Conservation (phyloP, 2,329 filamentous ascomycete species). For the Aspergillus candidus region DNA sequence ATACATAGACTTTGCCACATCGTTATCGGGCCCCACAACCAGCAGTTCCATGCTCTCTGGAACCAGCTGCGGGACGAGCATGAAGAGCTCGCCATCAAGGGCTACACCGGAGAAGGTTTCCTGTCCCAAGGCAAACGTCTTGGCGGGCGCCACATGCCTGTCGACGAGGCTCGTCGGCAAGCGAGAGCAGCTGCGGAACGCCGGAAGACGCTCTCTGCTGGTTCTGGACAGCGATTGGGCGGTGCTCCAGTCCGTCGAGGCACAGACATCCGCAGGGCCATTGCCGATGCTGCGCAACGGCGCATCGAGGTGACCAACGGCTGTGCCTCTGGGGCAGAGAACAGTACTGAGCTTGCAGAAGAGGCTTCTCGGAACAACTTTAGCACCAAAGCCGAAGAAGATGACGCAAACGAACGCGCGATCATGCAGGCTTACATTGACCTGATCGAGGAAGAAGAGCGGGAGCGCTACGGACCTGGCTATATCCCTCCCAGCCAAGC, state of each 20-base stretch:
- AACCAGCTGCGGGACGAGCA: slow-evolving; percentile 84
- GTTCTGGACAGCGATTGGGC: slow-evolving; percentile 67
- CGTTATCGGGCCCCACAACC: slow-evolving; percentile 74
- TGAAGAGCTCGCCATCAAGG: slow-evolving; percentile 66
- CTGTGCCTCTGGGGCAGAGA: slow-evolving; percentile 66
- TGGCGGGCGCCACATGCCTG: slow-evolving; percentile 60
- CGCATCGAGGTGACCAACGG: slow-evolving; percentile 62
- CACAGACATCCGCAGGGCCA: slow-evolving; percentile 64
- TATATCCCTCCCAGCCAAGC: slow-evolving; percentile 49
- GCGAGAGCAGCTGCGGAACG: slow-evolving; percentile 71
- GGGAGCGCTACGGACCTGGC: slow-evolving; percentile 52
- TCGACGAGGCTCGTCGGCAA: slow-evolving; percentile 66
- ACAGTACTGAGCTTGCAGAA: slow-evolving; percentile 60
- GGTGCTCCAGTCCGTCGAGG: slow-evolving; percentile 54
- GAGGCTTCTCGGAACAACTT: slow-evolving; percentile 68
- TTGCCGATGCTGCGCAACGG: slow-evolving; percentile 64
- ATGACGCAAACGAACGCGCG: slow-evolving; percentile 79
- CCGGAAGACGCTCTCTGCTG: slow-evolving; percentile 51
- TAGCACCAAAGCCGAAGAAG: slow-evolving; percentile 76
- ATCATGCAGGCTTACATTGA: slow-evolving; percentile 84
- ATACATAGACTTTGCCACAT: slow-evolving; percentile 65
- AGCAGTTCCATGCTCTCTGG: slow-evolving; percentile 78
- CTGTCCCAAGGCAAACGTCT: slow-evolving; percentile 67
- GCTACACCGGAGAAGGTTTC: slow-evolving; percentile 88
- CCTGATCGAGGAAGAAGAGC: slow-evolving; percentile 73